Base-by-base conservation (phyloP, 768 basidiomycete species). In the Phlebiopsis gigantea region DNA sequence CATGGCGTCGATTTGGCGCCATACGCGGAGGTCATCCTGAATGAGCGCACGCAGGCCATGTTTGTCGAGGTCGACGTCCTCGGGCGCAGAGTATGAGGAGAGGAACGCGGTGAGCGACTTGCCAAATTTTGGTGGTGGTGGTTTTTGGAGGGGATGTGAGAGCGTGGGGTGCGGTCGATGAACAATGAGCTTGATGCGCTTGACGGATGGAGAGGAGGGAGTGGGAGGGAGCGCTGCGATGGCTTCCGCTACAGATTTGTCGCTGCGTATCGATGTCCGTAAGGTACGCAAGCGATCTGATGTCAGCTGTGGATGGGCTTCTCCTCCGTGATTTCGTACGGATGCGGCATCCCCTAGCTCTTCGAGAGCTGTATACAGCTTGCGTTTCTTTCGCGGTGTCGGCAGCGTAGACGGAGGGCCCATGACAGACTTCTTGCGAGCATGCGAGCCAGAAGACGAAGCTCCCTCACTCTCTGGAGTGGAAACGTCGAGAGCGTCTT, bases 101-200 rank as follows among this genome's bases (percentile, higher is more conserved):
- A 96, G 72, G 53, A 85, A 81, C 0, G 72, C 63, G 8, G 72
- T 61, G 9, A 94, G 68, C 0, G 88, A 87, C 0, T 76, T 74
- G 14, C 75, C 76, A 62, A 79, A 78, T 46, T 73, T 73, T 0
- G 84, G 72, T 0, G 72, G 70, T 0, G 79, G 75, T 0, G 90
- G 87, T 10, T 75, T 75, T 65, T 97, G 93, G 12, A 66, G 67
- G 0, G 88, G 92, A 67, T 86, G 80, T 12, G 90, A 81, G 43
- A 83, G 73, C 1, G 72, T 65, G 2, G 82, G 82, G 1, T 79
- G 77, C 6, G 88, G 89, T 12, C 73, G 74, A 39, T 85, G 79
- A 14, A 92, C 85, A 46, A 89, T 78, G 56, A 88, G 74, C 62
- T 78, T 81, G 47, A 90, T 75, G 52, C 89, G 82, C 66, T 79